phyloP scores from a whole-genome alignment of 345 rosid species.

The Brassica carinata region DNA sequence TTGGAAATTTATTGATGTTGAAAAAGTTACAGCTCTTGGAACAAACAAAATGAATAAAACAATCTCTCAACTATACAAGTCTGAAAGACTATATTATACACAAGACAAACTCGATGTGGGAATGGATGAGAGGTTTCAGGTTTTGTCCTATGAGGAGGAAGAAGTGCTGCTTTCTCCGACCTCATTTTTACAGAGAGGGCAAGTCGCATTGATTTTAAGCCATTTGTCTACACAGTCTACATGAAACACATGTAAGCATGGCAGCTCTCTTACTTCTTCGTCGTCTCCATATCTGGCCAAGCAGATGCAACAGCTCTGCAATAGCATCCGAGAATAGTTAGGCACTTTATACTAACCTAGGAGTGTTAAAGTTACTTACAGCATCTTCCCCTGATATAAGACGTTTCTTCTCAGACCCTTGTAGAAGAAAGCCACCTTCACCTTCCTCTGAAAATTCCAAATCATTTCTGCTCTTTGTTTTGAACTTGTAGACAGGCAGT shows the following conservation, averaged over 20 bases:
- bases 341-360: background rate
- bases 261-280: constrained; percentile 66
- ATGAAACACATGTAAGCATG: constrained; percentile 70
- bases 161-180: constrained; percentile 51
- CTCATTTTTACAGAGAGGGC: constrained; percentile 76
- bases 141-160: constrained; percentile 27
- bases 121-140: constrained; percentile 8
- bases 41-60: constrained; percentile 34
- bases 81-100: constrained; percentile 7
- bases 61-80: constrained; percentile 31
- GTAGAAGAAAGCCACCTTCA: constrained; percentile 72
- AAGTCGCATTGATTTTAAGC: constrained; percentile 74
- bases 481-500: constrained; percentile 77
- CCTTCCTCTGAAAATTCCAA: constrained; percentile 46
- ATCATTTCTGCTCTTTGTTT: constrained; percentile 47
- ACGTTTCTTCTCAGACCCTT: constrained; percentile 74
- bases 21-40: constrained; percentile 2
- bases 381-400: constrained; percentile 86
- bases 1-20: constrained; percentile 20
- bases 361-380: constrained; percentile 48
- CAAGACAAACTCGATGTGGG: background rate
- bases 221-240: constrained; percentile 76
- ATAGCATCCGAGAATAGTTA: constrained; percentile 6
- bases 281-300: constrained; percentile 62
- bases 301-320: constrained; percentile 81